phyloP scores from a whole-genome alignment of 2,329 filamentous ascomycete species.

The Penicillium sp. region DNA sequence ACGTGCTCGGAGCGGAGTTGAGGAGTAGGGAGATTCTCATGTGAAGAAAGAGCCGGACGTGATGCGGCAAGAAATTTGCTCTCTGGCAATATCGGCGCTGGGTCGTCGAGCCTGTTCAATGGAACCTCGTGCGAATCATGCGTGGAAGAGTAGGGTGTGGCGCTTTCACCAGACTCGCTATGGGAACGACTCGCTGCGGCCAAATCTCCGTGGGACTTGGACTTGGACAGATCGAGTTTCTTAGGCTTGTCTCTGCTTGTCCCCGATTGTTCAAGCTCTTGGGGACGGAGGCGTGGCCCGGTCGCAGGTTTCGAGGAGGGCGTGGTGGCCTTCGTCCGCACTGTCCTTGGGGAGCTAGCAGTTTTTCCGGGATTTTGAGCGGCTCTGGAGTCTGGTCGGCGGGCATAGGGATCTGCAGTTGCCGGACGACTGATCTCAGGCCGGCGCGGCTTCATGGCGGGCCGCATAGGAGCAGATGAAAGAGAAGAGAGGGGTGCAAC shows the following conservation, averaged over 20 bases:
- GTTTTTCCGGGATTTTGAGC: slow-evolving; percentile 11
- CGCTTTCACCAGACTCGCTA: slow-evolving; percentile 21
- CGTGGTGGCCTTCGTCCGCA: slow-evolving; percentile 27
- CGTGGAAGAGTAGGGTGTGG: slow-evolving; percentile 7
- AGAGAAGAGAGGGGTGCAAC: slow-evolving; percentile 38
- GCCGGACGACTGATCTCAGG: slow-evolving; percentile 34
- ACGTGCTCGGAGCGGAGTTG: slow-evolving; percentile 9
- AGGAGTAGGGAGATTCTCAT: slow-evolving; percentile 1
- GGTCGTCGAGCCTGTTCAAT: slow-evolving; percentile 49
- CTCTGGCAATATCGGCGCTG: slow-evolving; percentile 15
- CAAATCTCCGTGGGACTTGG: slow-evolving; percentile 23
- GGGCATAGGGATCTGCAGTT: slow-evolving; percentile 31
- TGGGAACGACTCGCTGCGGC: slow-evolving; percentile 24
- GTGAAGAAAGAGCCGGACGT: slow-evolving; percentile 4
- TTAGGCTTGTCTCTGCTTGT: slow-evolving; percentile 30
- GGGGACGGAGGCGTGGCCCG: slow-evolving; percentile 29
- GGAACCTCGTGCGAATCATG: slow-evolving; percentile 8
- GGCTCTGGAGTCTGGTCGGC: slow-evolving; percentile 43
- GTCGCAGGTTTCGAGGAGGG: slow-evolving; percentile 26
- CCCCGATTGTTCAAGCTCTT: slow-evolving; percentile 25
- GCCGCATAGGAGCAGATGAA: slow-evolving; percentile 56
- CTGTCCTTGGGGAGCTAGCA: slow-evolving; percentile 18
- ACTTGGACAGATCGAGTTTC: slow-evolving; percentile 28
- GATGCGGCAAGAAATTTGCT: slow-evolving; percentile 17
- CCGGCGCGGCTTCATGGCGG: slow-evolving; percentile 32